phyloP scores from a whole-genome alignment of 2,329 filamentous ascomycete species.

The Alternaria sp. region DNA sequence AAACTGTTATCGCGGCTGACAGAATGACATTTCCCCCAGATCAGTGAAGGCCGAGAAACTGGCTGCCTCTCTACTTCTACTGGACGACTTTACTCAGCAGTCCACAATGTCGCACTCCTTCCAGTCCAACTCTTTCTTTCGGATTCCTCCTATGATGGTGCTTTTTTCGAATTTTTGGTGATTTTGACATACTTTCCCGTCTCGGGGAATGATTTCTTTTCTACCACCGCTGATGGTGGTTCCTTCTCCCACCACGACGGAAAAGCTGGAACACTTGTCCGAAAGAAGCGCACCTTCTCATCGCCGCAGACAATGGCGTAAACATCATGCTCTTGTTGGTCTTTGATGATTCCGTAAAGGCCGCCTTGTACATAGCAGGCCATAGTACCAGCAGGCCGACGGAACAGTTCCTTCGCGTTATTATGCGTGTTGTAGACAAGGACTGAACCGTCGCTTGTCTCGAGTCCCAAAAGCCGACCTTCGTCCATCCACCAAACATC shows the following conservation, averaged over 20 bases:
- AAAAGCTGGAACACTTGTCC: slow-evolving; percentile 9
- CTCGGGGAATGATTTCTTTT: slow-evolving; percentile 20
- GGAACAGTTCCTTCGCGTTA: slow-evolving; percentile 41
- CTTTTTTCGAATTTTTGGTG: slow-evolving; percentile 13
- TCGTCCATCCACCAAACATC: slow-evolving; percentile 30
- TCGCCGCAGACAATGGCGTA: slow-evolving; percentile 41
- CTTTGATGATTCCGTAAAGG: slow-evolving; percentile 26
- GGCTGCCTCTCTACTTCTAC: not conserved
- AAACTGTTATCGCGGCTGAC: not conserved
- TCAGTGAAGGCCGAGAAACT: not conserved
- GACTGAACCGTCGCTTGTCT: slow-evolving; percentile 30
- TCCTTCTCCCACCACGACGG: slow-evolving; percentile 32
- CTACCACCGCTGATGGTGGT: not conserved
- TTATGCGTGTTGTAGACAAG: slow-evolving; percentile 35
- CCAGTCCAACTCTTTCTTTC: slow-evolving; percentile 7
- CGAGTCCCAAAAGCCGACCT: slow-evolving; percentile 27
- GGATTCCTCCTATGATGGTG: not conserved
- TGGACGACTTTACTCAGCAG: slow-evolving; percentile 8
- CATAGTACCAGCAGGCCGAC: slow-evolving; percentile 22
- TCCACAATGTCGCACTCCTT: slow-evolving; percentile 17
- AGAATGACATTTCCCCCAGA: not conserved
- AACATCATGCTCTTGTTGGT: slow-evolving; percentile 15
- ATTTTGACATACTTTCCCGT: slow-evolving; percentile 34
- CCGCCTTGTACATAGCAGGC: slow-evolving; percentile 13
- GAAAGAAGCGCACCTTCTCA: slow-evolving; percentile 36